Percentiles rank a stretch among this genome's conserved stretches.
These are phyloP conservation scores for Cryptococcus depauperatus DNA, from an alignment of 1,284 basidiomycete species.

Conservation along the genomic window DNA sequence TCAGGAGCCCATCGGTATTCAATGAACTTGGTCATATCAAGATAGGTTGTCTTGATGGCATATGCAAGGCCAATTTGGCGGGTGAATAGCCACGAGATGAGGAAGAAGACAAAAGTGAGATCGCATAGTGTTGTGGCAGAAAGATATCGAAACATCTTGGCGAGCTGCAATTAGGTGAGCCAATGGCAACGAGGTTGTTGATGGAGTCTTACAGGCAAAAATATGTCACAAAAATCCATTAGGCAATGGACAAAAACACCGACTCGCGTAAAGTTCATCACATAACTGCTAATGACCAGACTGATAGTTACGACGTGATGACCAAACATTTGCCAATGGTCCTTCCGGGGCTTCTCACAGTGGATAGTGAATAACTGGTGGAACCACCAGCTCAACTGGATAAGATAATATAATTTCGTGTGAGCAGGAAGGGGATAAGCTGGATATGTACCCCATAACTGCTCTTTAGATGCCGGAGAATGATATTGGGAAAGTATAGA, in stretches of 20 bases:
- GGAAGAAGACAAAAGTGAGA: conserved; percentile 67
- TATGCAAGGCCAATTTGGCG: conserved; percentile 70
- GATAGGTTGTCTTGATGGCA: conserved; percentile 57
- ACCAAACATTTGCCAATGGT: conserved; percentile 90
- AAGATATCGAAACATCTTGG: conserved; percentile 90
- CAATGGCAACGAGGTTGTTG: background rate
- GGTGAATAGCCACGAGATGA: conserved; percentile 81
- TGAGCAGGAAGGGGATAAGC: conserved; percentile 65
- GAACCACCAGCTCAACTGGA: conserved; percentile 84
- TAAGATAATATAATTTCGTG: conserved; percentile 85
- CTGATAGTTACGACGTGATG: conserved; percentile 86
- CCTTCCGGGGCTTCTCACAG: conserved; percentile 84
- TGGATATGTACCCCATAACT: conserved; percentile 77
- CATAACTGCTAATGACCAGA: conserved; percentile 71
- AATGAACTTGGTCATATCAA: conserved; percentile 51
- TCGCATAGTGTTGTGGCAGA: conserved; percentile 63
- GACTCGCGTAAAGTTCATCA: conserved; percentile 73
- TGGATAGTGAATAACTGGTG: conserved; percentile 89
- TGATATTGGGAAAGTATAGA: conserved; percentile 70
- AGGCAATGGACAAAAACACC: conserved; percentile 81
- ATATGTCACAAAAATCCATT: conserved; percentile 90
- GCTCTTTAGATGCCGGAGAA: conserved; percentile 58
- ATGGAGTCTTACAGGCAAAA: conserved; percentile 62
- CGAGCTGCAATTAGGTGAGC: conserved; percentile 51
- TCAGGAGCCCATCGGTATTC: conserved; percentile 56